phyloP scores from a whole-genome alignment of 2,329 filamentous ascomycete genomes.

The Akanthomyces uredinophilus region DNA sequence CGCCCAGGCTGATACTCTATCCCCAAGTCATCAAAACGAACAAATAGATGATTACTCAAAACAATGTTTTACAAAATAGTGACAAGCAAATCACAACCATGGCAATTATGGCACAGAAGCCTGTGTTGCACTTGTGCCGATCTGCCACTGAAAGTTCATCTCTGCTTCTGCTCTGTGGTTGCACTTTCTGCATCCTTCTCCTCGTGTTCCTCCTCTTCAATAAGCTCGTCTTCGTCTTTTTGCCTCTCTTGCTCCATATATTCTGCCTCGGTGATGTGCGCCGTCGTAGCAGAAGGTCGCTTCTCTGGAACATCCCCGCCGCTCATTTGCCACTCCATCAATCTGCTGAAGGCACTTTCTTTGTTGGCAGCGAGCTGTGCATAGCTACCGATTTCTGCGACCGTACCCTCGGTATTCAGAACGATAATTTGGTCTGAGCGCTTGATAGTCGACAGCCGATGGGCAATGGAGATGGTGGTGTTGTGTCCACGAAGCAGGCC shows the following conservation, averaged over 20 bases:
- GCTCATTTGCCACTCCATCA: constrained; percentile 99
- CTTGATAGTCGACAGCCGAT: constrained; percentile 94
- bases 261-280: constrained; percentile 46
- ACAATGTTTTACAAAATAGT: constrained; percentile 7
- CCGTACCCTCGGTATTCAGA: constrained; percentile 76
- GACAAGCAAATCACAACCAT: background rate
- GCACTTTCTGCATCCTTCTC: constrained; percentile 24
- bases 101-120: background rate
- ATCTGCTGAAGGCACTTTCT: constrained; percentile 80
- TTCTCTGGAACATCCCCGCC: constrained; percentile 62
- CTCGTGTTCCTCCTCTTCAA: constrained; percentile 30
- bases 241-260: constrained; percentile 36
- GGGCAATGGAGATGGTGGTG: constrained; percentile 96
- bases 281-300: constrained; percentile 27
- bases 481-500: constrained; percentile 79
- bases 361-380: constrained; percentile 65
- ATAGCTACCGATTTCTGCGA: constrained; percentile 88
- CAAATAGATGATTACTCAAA: constrained; percentile 17
- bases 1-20: background rate
- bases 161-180: constrained; percentile 17
- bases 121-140: background rate
- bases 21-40: constrained; percentile 2
- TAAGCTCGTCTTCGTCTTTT: constrained; percentile 38
- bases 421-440: constrained; percentile 92
- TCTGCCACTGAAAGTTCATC: background rate